Base-by-base conservation (phyloP, 805 yeast species). In the Pichia manshurica region DNA sequence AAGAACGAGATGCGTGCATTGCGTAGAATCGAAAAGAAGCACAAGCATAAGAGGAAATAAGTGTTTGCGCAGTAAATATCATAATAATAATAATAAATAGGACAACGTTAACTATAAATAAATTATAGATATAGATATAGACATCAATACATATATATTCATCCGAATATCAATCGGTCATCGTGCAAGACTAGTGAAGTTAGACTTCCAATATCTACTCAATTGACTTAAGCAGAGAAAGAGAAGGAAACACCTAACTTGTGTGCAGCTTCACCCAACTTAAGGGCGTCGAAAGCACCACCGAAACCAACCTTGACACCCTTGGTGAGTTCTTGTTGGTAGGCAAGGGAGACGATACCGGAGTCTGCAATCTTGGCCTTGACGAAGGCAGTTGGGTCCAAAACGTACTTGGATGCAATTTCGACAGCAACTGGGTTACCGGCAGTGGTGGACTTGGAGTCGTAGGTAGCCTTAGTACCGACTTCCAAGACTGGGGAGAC, bases 291-390 rank as follows among this genome's bases (percentile, higher is more conserved):
- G 73, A 93, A 83, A 55, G 96, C 88, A 62, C 95, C 86, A 79
- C 99, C 99, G 57, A 93, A 79, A 70, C 99, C 99, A 63, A 93
- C 77, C 66, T 87, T 87, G 62, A 93, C 96, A 72, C 97, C 97
- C 53, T 95, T 95, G 77, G 91, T 87, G 71, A 93, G 79, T 62
- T 79, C 83, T 77, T 91, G 98, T 67, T 91, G 85, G 84, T 90
- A 93, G 55, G 96, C 78, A 63, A 93, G 75, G 57, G 96, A 89
- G 59, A 96, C 84, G 62, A 89, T 75, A 74, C 99, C 98, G 57
- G 91, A 82, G 75, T 91, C 96, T 65, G 96, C 90, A 62, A 93
- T 81, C 81, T 90, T 91, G 61, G 95, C 97, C 83, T 93, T 93
- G 70, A 93, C 85, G 67, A 87, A 90, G 56, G 96, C 82, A 55